Base-by-base conservation (phyloP, 2,329 filamentous ascomycete genomes). In the Xylariaceae sp. region DNA sequence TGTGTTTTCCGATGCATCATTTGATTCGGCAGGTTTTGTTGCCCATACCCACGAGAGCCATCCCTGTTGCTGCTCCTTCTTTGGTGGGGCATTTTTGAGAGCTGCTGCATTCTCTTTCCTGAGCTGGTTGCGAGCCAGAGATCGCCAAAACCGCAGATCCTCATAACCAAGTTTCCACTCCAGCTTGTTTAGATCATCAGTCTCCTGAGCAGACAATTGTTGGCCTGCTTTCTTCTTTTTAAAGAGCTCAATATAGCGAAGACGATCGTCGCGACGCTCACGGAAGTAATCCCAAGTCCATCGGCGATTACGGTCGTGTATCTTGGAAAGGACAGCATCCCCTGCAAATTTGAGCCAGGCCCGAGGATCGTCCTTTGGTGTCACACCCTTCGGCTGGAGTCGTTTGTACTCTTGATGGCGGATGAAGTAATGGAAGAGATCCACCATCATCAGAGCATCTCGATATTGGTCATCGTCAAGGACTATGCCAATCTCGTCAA, bases 211-310 rank as follows among this genome's bases (percentile, higher is more conserved):
- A 0, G 85, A 81, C 9, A 97, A 75, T 55, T 89, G 88, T 56
- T 86, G 85, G 63, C 84, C 86, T 58, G 87, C 83, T 67, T 91
- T 92, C 72, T 86, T 90, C 76, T 96, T 97, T 73, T 97, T 99
- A 82, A 97, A 99, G 1, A 99, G 76, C 55, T 91, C 85, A 56
- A 97, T 97, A 70, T 99, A 99, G 39, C 85, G 84, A 56, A 84
- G 83, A 40, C 94, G 89, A 65, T 97, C 89, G 69, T 99, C 93
- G 62, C 94, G 84, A 48, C 94, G 86, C 71, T 99, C 92, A 54
- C 87, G 88, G 74, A 99, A 95, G 72, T 92, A 99, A 30, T 83
- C 92, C 94, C 95, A 99, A 0, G 92, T 92, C 93, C 94, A 99
- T 55, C 87, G 85, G 52, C 88, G 85, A 70, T 99, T 97, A 24